Percentiles rank a stretch among this genome's conserved stretches.
Conservation (phyloP, 2,329 filamentous ascomycete species). For the Pseudocercospora macadamiae region DNA sequence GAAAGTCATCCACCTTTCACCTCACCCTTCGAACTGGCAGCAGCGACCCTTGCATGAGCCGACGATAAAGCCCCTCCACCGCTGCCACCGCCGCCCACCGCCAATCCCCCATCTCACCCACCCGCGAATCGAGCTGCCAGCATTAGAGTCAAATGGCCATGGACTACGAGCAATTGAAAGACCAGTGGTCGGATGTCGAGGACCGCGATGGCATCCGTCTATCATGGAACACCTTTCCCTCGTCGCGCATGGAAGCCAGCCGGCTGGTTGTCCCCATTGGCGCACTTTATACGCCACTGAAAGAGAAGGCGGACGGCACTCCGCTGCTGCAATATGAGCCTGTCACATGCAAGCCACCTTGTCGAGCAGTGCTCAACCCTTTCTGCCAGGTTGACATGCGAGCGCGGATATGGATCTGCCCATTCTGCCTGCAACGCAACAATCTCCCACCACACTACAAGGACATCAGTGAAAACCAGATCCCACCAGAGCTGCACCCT, state of each 20-base stretch:
- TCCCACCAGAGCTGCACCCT: constrained; percentile 80
- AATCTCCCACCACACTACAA: constrained; percentile 84
- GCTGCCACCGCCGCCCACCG: constrained; percentile 10
- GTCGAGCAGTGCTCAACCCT: constrained; percentile 92
- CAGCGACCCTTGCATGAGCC: neutral
- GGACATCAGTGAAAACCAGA: constrained; percentile 81
- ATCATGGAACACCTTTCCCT: constrained; percentile 99
- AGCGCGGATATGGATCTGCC: constrained; percentile 84
- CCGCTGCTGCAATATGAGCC: constrained; percentile 93
- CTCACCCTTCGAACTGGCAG: neutral
- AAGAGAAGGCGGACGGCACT: constrained; percentile 82
- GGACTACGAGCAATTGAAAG: constrained; percentile 92
- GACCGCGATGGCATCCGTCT: constrained; percentile 93
- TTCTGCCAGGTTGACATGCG: constrained; percentile 90
- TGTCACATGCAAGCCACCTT: constrained; percentile 94
- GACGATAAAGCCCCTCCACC: constrained; percentile 14
- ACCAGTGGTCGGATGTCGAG: constrained; percentile 95
- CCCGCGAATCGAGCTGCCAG: constrained; percentile 30
- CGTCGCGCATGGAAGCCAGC: constrained; percentile 79
- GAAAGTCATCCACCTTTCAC: no score
- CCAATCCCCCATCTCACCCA: constrained; percentile 7
- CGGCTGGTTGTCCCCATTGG: constrained; percentile 76
- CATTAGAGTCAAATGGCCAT: constrained; percentile 54
- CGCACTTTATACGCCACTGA: constrained; percentile 91
- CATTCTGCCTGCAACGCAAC: constrained; percentile 83